Conservation (phyloP, 148 eudicot genomes). For the Chenopodium quinoa region DNA sequence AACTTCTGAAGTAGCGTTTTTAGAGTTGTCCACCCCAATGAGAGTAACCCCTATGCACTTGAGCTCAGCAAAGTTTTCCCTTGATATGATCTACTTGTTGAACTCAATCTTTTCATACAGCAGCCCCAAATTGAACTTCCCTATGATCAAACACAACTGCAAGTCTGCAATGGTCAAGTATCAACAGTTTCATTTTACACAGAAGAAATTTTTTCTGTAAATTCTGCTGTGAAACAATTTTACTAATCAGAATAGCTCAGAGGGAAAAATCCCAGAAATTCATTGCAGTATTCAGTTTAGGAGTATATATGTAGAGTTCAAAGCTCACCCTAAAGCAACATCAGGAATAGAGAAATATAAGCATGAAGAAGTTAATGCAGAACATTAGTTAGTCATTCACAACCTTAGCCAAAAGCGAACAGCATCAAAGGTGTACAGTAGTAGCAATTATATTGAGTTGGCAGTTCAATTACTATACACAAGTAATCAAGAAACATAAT, state of each 20-base stretch:
- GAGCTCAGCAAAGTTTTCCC: constrained; percentile 87
- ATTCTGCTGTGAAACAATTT: not conserved
- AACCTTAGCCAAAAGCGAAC: not conserved
- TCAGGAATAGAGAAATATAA: not conserved
- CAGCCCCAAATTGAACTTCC: constrained; percentile 73
- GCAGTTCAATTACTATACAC: too few relatives aligned
- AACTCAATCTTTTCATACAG: constrained; percentile 84
- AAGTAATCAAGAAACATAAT: too few relatives aligned
- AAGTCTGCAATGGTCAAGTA: not conserved
- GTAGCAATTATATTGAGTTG: too few relatives aligned
- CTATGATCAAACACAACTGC: constrained; percentile 32
- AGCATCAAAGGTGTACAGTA: too few relatives aligned
- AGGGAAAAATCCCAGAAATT: not conserved
- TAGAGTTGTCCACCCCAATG: constrained; percentile 51
- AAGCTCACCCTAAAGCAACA: not conserved
- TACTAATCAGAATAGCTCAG: not conserved
- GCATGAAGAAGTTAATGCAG: not conserved
- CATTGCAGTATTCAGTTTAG: not conserved
- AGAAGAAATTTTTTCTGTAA: not conserved
- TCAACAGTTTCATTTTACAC: not conserved
- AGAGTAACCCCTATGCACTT: constrained; percentile 54
- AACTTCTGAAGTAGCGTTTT: constrained; percentile 51
- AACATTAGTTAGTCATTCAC: not conserved
- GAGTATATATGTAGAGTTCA: not conserved
- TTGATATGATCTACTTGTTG: constrained; percentile 85